These are phyloP conservation scores for Xylariales sp. DNA, from an alignment of 2,329 filamentous ascomycete species.

Conservation along the genomic window DNA sequence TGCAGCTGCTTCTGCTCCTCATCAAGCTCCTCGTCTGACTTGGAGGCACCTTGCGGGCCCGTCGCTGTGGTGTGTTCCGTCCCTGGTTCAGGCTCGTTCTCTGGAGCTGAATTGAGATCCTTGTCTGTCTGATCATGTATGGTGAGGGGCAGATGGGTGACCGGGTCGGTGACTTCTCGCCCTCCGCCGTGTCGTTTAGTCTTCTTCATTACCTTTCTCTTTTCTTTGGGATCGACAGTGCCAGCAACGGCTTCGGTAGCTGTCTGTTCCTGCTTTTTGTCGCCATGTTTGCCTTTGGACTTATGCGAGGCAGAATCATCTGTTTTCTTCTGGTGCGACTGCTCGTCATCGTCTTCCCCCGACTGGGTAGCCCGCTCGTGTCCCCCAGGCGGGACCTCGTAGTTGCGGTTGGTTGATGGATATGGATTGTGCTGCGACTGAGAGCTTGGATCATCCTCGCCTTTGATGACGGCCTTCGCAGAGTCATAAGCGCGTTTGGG, in stretches of 20 bases:
- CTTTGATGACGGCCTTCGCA: slow-evolving; percentile 31
- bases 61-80: slow-evolving; percentile 32
- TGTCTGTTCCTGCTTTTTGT: slow-evolving; percentile 22
- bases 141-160: slow-evolving; percentile 64
- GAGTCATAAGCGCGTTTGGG: slow-evolving; percentile 30
- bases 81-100: slow-evolving; percentile 31
- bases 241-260: slow-evolving; percentile 32
- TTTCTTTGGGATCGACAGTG: slow-evolving; percentile 38
- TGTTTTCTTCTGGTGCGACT: slow-evolving; percentile 1
- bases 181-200: slow-evolving; percentile 39
- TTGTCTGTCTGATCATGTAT: slow-evolving; percentile 66
- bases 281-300: slow-evolving; percentile 10
- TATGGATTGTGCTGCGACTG: slow-evolving; percentile 29
- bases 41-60: slow-evolving; percentile 32
- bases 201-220: slow-evolving; percentile 45
- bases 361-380: background rate
- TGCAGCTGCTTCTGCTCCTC: slow-evolving; percentile 32
- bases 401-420: slow-evolving; percentile 30
- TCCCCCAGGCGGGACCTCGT: slow-evolving; percentile 11
- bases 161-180: slow-evolving; percentile 65
- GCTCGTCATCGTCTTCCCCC: slow-evolving; percentile 11
- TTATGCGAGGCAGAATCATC: slow-evolving; percentile 7
- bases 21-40: slow-evolving; percentile 33
- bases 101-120: slow-evolving; percentile 43
- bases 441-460: slow-evolving; percentile 26